A percentile compares a stretch with the other conserved stretches of the same genome.
phyloP scores from a whole-genome alignment of 139 green algal species.

The Desmodesmus armatus region DNA sequence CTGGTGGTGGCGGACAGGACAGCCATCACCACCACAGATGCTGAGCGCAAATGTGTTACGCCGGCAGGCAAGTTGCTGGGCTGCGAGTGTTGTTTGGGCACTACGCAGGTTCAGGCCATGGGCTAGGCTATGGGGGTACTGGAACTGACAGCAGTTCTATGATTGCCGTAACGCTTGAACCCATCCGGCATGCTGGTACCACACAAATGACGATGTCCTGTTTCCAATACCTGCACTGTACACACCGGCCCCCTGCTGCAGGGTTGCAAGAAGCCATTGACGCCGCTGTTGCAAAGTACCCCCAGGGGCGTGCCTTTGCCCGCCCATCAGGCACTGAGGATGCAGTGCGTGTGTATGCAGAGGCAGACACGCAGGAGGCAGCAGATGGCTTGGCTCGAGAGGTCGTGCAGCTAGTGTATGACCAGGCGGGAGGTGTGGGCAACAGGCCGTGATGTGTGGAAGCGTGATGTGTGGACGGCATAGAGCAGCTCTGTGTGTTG shows the following conservation, averaged over 20 bases:
- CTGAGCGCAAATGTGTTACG: constrained; percentile 77
- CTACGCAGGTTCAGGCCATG: background rate
- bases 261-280: constrained; percentile 84
- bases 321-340: constrained; percentile 97
- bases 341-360: constrained; percentile 96
- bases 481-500: too few species aligned
- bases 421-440: constrained; percentile 55
- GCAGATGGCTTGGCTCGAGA: constrained; percentile 81
- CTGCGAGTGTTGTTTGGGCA: background rate
- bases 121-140: too few species aligned
- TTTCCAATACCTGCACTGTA: background rate
- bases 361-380: constrained; percentile 79
- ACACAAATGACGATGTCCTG: background rate
- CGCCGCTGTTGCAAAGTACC: constrained; percentile 52
- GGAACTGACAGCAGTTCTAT: too few species aligned
- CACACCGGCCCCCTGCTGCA: background rate
- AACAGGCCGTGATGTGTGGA: constrained; percentile 48
- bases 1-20: constrained; percentile 83
- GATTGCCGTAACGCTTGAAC: too few species aligned
- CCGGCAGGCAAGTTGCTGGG: constrained; percentile 54
- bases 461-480: too few species aligned
- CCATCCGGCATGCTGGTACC: too few species aligned
- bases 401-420: constrained; percentile 69
- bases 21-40: constrained; percentile 76
- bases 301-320: constrained; percentile 81